Conservation (phyloP, 2,329 filamentous ascomycete genomes). For the Pseudocercospora crystallina region DNA sequence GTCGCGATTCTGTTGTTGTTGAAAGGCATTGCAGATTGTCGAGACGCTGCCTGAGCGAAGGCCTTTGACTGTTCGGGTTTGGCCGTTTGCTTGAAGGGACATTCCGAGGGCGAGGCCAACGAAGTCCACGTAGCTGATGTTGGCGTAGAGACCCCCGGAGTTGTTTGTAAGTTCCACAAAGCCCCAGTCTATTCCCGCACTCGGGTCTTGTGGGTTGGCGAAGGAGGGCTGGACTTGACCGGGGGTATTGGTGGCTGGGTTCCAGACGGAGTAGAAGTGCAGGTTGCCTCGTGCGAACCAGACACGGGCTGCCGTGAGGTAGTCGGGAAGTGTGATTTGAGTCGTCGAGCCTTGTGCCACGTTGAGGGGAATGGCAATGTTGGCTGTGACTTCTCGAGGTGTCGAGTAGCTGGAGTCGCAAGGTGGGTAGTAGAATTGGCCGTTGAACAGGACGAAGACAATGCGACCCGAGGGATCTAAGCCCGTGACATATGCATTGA, state of each 20-base stretch:
- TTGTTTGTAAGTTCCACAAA: slow-evolving; percentile 50
- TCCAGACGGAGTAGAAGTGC: slow-evolving; percentile 43
- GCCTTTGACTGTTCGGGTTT: slow-evolving; percentile 55
- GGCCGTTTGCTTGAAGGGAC: slow-evolving; percentile 50
- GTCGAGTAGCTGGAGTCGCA: slow-evolving; percentile 30
- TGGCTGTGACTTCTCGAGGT: slow-evolving; percentile 40
- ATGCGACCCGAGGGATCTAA: slow-evolving; percentile 42
- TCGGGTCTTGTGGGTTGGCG: slow-evolving; percentile 39
- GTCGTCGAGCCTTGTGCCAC: slow-evolving; percentile 37
- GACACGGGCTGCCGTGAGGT: slow-evolving; percentile 44
- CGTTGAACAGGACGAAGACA: slow-evolving; percentile 47
- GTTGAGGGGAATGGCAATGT: slow-evolving; percentile 45
- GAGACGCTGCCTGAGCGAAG: slow-evolving; percentile 58
- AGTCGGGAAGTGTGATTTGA: slow-evolving; percentile 49
- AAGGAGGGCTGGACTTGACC: slow-evolving; percentile 52
- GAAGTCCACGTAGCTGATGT: slow-evolving; percentile 36
- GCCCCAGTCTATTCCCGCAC: slow-evolving; percentile 42
- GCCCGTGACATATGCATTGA: slow-evolving; percentile 51
- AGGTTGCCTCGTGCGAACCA: slow-evolving; percentile 49
- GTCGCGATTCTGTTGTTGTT: slow-evolving; percentile 56
- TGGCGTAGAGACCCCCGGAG: slow-evolving; percentile 43
- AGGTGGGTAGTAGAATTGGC: slow-evolving; percentile 45
- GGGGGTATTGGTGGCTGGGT: slow-evolving; percentile 29
- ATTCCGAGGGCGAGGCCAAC: slow-evolving; percentile 52
- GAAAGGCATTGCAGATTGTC: slow-evolving; percentile 55